phyloP scores from a whole-genome alignment of 352 stramenopile species.

The Phytopythium ostracodes region DNA sequence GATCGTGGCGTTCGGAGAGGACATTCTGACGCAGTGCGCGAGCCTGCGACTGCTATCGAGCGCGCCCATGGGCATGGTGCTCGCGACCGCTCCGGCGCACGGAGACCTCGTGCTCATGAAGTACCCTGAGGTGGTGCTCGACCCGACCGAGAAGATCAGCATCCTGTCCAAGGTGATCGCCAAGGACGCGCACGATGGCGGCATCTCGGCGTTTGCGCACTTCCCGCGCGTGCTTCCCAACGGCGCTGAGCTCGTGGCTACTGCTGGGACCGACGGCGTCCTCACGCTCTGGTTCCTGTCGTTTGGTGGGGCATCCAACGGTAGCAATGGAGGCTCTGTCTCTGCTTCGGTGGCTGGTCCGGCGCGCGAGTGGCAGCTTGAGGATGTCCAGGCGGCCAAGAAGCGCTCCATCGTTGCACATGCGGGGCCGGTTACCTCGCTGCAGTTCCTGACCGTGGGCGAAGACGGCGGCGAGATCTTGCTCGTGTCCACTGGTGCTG shows the following conservation, averaged over 20 bases:
- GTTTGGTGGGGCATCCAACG: constrained; percentile 16
- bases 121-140: constrained; percentile 43
- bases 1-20: constrained; percentile 42
- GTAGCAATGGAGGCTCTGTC: not conserved
- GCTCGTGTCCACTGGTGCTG: constrained; percentile 54
- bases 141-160: constrained; percentile 42
- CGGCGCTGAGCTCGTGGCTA: constrained; percentile 57
- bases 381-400: constrained; percentile 62
- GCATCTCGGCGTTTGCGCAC: constrained; percentile 42
- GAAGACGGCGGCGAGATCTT: constrained; percentile 28
- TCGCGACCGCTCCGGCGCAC: constrained; percentile 28
- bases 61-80: constrained; percentile 45
- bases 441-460: constrained; percentile 37
- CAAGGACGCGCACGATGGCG: constrained; percentile 47
- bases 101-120: constrained; percentile 50
- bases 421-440: constrained; percentile 44
- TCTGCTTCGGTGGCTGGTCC: not conserved
- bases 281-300: constrained; percentile 71
- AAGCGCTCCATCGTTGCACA: constrained; percentile 65
- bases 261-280: constrained; percentile 51
- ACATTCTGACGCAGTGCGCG: constrained; percentile 32
- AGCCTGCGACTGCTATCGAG: constrained; percentile 39
- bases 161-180: constrained; percentile 52
- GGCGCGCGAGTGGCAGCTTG: constrained; percentile 29
- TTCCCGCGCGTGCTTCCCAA: constrained; percentile 39